Percentiles rank a stretch among this genome's conserved stretches.
These are phyloP conservation scores for Glaciozyma martinii DNA, from an alignment of 768 basidiomycete genomes.

Conservation along the genomic window DNA sequence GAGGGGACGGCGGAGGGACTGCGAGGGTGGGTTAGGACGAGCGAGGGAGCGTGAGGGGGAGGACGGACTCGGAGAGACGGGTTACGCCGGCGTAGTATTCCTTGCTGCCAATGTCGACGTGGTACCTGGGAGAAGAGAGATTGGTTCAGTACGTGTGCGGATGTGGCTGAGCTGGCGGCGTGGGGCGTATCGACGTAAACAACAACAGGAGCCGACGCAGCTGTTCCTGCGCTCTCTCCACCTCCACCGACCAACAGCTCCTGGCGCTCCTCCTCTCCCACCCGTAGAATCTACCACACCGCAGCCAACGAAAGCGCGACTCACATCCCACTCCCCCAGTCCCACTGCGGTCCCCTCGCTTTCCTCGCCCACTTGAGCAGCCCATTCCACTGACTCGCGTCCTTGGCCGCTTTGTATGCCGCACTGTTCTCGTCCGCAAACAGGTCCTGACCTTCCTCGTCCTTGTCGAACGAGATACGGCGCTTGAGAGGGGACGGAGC, in stretches of 20 bases:
- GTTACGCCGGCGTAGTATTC: constrained; percentile 5
- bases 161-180: background rate
- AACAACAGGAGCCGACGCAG: background rate
- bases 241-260: background rate
- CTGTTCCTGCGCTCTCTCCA: background rate
- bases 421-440: background rate
- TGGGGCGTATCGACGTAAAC: too few species aligned
- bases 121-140: background rate
- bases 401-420: constrained; percentile 2
- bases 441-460: background rate
- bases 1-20: background rate
- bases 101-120: background rate
- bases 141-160: background rate
- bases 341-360: constrained; percentile 5
- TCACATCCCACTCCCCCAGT: constrained; percentile 6
- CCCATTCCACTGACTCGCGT: constrained; percentile 2
- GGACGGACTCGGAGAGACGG: background rate
- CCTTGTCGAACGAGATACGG: background rate
- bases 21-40: background rate
- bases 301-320: background rate
- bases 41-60: background rate
- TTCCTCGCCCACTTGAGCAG: background rate
- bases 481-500: background rate
- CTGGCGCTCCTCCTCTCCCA: background rate
- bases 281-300: background rate